Evolutionary conservation across 2,329 filamentous ascomycete species (phyloP).

Genomic region (Pseudohalonectria lignicola): DNA sequence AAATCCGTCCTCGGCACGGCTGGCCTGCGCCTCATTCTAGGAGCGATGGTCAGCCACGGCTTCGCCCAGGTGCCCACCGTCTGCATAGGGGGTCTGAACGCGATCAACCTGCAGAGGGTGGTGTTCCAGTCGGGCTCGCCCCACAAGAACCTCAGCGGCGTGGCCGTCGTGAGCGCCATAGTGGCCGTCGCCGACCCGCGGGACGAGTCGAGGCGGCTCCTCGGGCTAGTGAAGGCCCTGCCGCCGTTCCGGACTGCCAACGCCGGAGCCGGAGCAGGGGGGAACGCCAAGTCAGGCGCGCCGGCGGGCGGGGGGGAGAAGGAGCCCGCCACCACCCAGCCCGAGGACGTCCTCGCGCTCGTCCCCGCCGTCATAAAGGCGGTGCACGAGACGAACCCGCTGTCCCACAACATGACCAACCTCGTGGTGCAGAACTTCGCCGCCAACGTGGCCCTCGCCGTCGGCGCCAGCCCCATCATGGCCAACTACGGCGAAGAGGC

Average conservation of each 20-base stretch:
- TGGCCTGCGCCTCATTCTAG: conserved; percentile 59
- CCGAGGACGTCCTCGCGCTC: conserved; percentile 13
- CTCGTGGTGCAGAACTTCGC: conserved; percentile 91
- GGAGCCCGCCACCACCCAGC: conserved; percentile 1
- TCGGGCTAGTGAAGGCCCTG: conserved; percentile 36
- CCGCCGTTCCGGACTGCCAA: conserved; percentile 19
- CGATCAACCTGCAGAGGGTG: conserved; percentile 62
- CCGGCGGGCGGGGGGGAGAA: too few relatives aligned
- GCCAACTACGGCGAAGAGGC: conserved; percentile 79
- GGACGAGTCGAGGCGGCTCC: conserved; percentile 48
- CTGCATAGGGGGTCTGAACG: conserved; percentile 82
- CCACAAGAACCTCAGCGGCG: conserved; percentile 59
- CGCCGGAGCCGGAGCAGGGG: too few relatives aligned
- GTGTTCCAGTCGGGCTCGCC: conserved; percentile 51
- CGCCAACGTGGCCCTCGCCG: conserved; percentile 75
- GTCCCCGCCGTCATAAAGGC: conserved; percentile 39
- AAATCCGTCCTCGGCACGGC: conserved; percentile 69
- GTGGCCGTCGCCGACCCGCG: conserved; percentile 61
- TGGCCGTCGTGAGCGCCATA: conserved; percentile 85
- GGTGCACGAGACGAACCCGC: conserved; percentile 53
- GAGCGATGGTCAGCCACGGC: conserved; percentile 41
- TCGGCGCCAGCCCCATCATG: conserved; percentile 92
- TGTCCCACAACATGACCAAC: conserved; percentile 97
- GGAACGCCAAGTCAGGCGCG: conserved; percentile 6
- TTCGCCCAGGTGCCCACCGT: conserved; percentile 49